phyloP scores from a whole-genome alignment of 2,329 filamentous ascomycete genomes.

The Neonectria faginata region DNA sequence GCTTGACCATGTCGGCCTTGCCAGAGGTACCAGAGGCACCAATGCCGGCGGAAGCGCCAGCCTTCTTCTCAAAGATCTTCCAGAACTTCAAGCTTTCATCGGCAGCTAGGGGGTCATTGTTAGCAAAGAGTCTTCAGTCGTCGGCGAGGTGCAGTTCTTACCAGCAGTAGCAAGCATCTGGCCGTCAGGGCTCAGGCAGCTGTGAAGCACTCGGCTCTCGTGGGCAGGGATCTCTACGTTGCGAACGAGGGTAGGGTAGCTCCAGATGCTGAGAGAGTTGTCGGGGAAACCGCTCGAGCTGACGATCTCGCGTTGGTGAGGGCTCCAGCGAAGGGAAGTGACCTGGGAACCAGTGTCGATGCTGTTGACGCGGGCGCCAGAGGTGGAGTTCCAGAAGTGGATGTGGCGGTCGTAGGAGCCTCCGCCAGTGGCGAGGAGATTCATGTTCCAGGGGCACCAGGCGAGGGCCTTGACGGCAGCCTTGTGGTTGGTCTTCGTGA shows the following conservation, averaged over 20 bases:
- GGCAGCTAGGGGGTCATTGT: slow-evolving; percentile 67
- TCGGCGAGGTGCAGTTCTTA: slow-evolving; percentile 53
- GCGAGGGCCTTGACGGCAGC: slow-evolving; percentile 97
- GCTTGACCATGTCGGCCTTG: slow-evolving; percentile 90
- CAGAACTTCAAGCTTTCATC: slow-evolving; percentile 99
- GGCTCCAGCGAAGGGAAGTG: slow-evolving; percentile 95
- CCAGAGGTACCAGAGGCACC: slow-evolving; percentile 75
- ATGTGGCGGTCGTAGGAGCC: slow-evolving; percentile 98
- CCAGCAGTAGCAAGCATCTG: slow-evolving; percentile 97
- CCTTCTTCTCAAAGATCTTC: slow-evolving; percentile 99
- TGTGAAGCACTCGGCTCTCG: slow-evolving; percentile 96
- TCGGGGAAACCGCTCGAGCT: slow-evolving; percentile 99
- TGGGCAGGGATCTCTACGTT: slow-evolving; percentile 98
- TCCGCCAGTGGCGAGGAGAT: slow-evolving; percentile 94
- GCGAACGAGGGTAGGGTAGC: slow-evolving; percentile 95
- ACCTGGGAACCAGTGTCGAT: slow-evolving; percentile 99
- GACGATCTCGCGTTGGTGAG: slow-evolving; percentile 97
- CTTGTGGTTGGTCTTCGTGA: slow-evolving; percentile 99
- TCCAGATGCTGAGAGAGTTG: slow-evolving; percentile 99
- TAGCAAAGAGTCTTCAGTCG: slow-evolving; percentile 11
- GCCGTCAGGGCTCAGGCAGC: slow-evolving; percentile 94
- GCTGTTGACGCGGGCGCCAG: slow-evolving; percentile 96
- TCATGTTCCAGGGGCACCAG: slow-evolving; percentile 99
- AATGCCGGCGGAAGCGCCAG: slow-evolving; percentile 75
- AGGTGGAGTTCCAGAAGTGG: slow-evolving; percentile 99